Evolutionary conservation across 768 basidiomycete genomes (phyloP), one percentile per base, ranked within the genome.

Genomic region (Suillus sp.): DNA sequence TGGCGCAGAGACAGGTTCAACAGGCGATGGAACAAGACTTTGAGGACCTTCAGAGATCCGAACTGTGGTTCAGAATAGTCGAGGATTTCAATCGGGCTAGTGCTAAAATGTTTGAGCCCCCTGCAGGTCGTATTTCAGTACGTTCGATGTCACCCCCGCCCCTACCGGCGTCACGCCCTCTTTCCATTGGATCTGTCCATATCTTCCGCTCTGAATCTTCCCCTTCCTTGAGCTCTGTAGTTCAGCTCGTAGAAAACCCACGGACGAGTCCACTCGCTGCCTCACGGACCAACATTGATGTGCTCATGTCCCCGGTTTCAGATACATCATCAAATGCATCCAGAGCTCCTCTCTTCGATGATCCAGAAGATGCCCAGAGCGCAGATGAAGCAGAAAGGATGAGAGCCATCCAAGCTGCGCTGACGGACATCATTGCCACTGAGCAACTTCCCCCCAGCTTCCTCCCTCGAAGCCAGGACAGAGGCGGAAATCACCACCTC

Each of bases 401-500:
- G 87, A 94, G 95, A 69, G 96, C 96, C 3, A 97, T 99, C 22
- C 95, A 95, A 69, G 95, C 95, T 9, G 97, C 97, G 4, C 79
- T 99, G 65, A 95, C 93, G 11, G 93, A 96, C 72, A 98, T 99
- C 73, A 95, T 99, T 70, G 93, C 94, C 3, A 81, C 90, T 45
- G 93, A 96, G 66, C 82, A 88, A 43, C 82, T 85, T 60, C 75
- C 75, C 60, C 64, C 65, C n/a, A 71, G 75, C 25, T 62, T 62
- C 40, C 66, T 43, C 37, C 62, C 62, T 38, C 66, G 3, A 35
- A 55, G 27, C 34, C 63, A 66, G 38, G 62, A 65, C 62, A 32
- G 59, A n/a, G n/a, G 64, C 56, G 32, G 30, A 32, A 37, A 22
- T 38, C 59, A 61, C n/a, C 30, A 58, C 34, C 56, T 65, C 50